A percentile compares a stretch with the other conserved stretches of the same genome.
These are phyloP conservation scores for Aspergillus affinis DNA, from an alignment of 495 filamentous ascomycete genomes.

Conservation along the genomic window DNA sequence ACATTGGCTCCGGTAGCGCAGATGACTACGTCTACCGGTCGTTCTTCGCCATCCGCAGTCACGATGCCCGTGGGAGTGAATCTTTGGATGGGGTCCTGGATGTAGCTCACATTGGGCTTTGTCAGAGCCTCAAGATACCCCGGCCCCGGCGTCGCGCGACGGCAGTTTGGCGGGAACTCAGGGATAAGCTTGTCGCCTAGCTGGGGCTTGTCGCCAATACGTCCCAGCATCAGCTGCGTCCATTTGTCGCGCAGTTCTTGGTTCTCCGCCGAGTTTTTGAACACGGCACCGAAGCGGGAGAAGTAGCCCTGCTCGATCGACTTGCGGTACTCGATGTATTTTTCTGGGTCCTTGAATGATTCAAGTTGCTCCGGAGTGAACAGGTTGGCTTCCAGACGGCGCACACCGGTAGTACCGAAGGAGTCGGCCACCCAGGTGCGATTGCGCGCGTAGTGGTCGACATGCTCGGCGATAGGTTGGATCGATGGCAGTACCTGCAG, in stretches of 20 bases:
- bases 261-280: constrained; percentile 56
- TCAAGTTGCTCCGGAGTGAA: constrained; percentile 50
- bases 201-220: constrained; percentile 53
- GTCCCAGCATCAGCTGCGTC: constrained; percentile 50
- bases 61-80: constrained; percentile 59
- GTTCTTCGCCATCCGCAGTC: constrained; percentile 49
- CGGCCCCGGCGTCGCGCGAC: constrained; percentile 68
- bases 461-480: constrained; percentile 57
- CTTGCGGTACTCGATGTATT: constrained; percentile 51
- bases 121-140: constrained; percentile 70
- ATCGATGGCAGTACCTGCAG: constrained; percentile 56
- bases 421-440: constrained; percentile 69
- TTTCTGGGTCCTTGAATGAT: constrained; percentile 47
- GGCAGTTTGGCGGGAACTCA: constrained; percentile 65
- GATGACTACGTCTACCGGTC: constrained; percentile 59
- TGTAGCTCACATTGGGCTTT: constrained; percentile 61
- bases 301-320: constrained; percentile 56
- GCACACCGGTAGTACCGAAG: constrained; percentile 39
- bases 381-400: constrained; percentile 46
- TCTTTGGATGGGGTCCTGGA: constrained; percentile 53
- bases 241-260: constrained; percentile 47
- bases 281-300: constrained; percentile 54
- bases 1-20: constrained; percentile 69
- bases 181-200: constrained; percentile 57
- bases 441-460: constrained; percentile 65